Percentiles rank a stretch among this genome's conserved stretches.
Conservation (phyloP, 257 asterid species). For the Gentiana macrophylla region DNA sequence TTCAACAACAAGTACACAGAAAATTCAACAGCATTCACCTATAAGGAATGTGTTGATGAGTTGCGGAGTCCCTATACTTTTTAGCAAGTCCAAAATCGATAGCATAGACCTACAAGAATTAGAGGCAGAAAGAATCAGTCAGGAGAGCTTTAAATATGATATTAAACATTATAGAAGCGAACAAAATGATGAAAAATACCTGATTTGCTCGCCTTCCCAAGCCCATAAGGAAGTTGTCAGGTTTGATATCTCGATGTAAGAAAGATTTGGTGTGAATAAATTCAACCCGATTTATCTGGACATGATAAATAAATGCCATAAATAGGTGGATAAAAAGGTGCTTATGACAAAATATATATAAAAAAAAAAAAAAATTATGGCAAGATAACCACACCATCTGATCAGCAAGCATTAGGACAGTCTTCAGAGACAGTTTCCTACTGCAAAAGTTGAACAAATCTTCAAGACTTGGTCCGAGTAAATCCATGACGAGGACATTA, state of each 20-base stretch:
- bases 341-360: no score
- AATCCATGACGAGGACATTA: conserved; percentile 86
- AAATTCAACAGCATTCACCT: conserved; percentile 32
- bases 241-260: conserved; percentile 82
- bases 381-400: conserved; percentile 45
- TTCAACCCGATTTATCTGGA: conserved; percentile 69
- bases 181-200: conserved; percentile 23
- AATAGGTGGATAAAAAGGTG: conserved; percentile 1
- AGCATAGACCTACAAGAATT: conserved; percentile 46
- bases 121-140: conserved; percentile 9
- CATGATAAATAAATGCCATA: conserved; percentile 9
- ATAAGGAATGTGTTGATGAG: conserved; percentile 84
- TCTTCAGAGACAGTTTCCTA: conserved; percentile 73
- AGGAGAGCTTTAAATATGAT: conserved; percentile 5
- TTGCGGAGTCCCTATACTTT: conserved; percentile 70
- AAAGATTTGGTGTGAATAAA: conserved; percentile 63
- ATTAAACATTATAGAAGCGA: conserved; percentile 2
- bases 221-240: conserved; percentile 86
- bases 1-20: background rate
- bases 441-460: conserved; percentile 85
- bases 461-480: conserved; percentile 90
- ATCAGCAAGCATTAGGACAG: conserved; percentile 93
- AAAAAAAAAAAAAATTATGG: conserved; percentile 1
- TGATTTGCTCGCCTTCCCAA: conserved; percentile 82
- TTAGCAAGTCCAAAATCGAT: conserved; percentile 92